Evolutionary conservation across 306 rosid species (phyloP).

Genomic region (Erythrophleum fordii): DNA sequence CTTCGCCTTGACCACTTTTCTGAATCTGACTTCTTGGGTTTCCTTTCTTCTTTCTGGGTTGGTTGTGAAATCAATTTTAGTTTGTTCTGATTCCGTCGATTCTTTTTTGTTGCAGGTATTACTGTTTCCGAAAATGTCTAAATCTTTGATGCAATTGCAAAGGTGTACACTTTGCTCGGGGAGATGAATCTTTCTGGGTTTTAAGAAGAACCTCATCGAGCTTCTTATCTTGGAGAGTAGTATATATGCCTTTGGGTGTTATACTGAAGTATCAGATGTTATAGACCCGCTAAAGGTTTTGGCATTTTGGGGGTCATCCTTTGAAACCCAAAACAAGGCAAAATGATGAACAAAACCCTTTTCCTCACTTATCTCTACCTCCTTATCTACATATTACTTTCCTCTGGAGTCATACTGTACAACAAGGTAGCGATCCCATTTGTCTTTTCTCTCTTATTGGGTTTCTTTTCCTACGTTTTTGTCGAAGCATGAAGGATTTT

Average conservation of each 20-base stretch:
- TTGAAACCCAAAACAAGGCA: constrained; percentile 25
- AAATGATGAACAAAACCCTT: constrained; percentile 80
- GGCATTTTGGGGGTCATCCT: constrained; percentile 13
- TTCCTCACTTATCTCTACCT: constrained; percentile 83
- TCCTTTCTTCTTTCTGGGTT: not conserved
- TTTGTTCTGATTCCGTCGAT: not conserved
- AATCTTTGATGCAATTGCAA: constrained; percentile 24
- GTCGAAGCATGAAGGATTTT: constrained; percentile 11
- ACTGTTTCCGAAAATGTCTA: not conserved
- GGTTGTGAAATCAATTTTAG: not conserved
- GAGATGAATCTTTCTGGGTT: constrained; percentile 16
- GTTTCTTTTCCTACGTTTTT: constrained; percentile 12
- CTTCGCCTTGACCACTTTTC: not conserved
- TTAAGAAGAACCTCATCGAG: not conserved
- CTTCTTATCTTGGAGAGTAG: constrained; percentile 20
- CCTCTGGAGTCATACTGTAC: constrained; percentile 91
- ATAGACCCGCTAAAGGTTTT: constrained; percentile 5
- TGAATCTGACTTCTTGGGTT: not conserved
- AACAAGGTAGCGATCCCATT: constrained; percentile 66
- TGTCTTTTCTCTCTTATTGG: not conserved
- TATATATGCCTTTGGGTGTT: not conserved
- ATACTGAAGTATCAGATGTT: constrained; percentile 1
- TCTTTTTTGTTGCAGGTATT: not conserved
- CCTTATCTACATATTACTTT: constrained; percentile 78
- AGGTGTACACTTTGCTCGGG: not conserved